phyloP scores from a whole-genome alignment of 345 rosid species.

The Eucalyptus polyanthemos region DNA sequence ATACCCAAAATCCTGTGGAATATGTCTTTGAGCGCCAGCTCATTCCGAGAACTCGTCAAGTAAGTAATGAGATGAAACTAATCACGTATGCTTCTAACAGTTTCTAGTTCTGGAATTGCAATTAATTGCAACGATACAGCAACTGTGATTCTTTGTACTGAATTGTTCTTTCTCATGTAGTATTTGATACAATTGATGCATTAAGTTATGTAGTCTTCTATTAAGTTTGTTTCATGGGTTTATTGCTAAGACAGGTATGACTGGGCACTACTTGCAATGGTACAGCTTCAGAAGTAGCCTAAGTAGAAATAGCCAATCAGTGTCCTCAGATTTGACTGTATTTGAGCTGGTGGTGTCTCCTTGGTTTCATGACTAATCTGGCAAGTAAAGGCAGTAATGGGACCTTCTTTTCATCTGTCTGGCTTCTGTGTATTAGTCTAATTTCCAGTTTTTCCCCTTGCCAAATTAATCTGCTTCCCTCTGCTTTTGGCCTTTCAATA shows the following conservation, averaged over 20 bases:
- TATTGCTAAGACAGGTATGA: neutral
- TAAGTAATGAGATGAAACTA: neutral
- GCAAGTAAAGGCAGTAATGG: neutral
- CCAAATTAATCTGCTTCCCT: neutral
- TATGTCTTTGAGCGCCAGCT: constrained; percentile 78
- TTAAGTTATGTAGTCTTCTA: neutral
- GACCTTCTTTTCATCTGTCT: neutral
- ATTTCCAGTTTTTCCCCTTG: neutral
- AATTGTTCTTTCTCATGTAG: neutral
- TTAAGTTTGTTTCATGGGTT: neutral
- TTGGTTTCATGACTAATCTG: neutral
- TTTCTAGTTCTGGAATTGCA: neutral
- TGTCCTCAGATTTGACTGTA: neutral
- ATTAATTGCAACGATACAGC: neutral
- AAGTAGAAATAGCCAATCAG: neutral
- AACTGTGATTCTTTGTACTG: neutral
- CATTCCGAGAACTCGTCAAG: constrained; percentile 25
- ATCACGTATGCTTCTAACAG: neutral
- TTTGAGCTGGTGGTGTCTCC: neutral
- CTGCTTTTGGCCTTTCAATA: neutral
- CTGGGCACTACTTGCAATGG: neutral
- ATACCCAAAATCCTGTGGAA: constrained; percentile 37
- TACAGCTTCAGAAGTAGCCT: neutral
- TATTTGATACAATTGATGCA: neutral
- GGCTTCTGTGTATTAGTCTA: neutral